Evolutionary conservation across 2,329 filamentous ascomycete species (phyloP), one percentile per base, ranked within the genome.

Genomic region (Balansia obtecta): DNA sequence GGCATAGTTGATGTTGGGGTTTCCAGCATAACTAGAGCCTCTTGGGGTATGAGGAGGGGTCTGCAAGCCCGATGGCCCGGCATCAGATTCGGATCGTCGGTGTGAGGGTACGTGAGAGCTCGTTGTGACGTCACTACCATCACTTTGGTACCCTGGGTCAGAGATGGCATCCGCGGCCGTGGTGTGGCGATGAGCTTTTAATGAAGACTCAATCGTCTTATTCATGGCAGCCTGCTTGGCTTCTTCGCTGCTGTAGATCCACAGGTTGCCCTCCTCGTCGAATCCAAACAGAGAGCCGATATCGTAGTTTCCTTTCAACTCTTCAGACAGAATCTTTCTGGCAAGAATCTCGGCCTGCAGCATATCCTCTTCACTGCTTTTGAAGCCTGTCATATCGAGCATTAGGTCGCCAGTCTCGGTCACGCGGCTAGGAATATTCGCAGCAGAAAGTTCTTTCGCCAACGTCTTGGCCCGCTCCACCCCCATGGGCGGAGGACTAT

Each of bases 191-290:
- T 69, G 67, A 10, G 69, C 65, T 16, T 71, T 68, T 45, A 77
- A 62, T 10, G 73, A 70, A 8, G 72, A 69, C 50, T 78, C 75
- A 53, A 77, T 73, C 1, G 76, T 77, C 58, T 71, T 77, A 63
- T 85, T 83, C 71, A 84, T 84, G 33, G 91, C 91, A 7, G 86
- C 85, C 60, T 93, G 85, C 63, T 96, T 97, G 22, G 93, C 89
- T 62, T 95, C 90, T 65, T 97, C 90, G 60, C 90, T 97, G 68
- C 89, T 93, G 70, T 98, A 98, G 57, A 98, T 97, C 91, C 93
- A 97, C n/a, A 98, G 75, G 60, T 98, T 98, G 7, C 93, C 93
- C 53, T 93, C 82, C 61, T 95, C 89, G 62, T 98, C 93, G 43
- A 93, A 91, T 12, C 90, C 93, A 59, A 98, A 95, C 32, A 98